phyloP scores from a whole-genome alignment of 2,329 filamentous ascomycete genomes.

The Acarospora socialis region DNA sequence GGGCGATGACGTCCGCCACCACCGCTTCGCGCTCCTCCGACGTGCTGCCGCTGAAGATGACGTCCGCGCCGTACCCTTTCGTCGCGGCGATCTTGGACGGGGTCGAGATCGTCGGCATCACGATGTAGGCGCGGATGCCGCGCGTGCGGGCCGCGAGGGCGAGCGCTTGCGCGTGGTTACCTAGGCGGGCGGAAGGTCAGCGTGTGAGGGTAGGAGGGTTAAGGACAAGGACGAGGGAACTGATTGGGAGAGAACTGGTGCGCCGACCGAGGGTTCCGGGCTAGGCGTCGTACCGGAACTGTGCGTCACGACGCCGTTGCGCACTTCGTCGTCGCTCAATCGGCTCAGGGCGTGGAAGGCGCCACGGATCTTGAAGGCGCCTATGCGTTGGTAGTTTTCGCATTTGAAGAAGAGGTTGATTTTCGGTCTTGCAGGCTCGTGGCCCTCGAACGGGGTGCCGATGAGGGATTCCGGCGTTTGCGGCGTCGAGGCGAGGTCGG shows the following conservation, averaged over 20 bases:
- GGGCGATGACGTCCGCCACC: slow-evolving; percentile 50
- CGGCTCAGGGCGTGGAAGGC: slow-evolving; percentile 74
- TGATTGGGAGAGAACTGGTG: not conserved
- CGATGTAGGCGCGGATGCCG: slow-evolving; percentile 65
- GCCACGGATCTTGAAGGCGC: slow-evolving; percentile 84
- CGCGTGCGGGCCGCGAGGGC: slow-evolving; percentile 66
- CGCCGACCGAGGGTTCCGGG: slow-evolving; percentile 2
- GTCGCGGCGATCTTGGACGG: slow-evolving; percentile 82
- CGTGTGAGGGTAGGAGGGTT: not conserved
- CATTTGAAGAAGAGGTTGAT: slow-evolving; percentile 77
- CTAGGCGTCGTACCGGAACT: slow-evolving; percentile 70
- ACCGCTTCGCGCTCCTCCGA: slow-evolving; percentile 67
- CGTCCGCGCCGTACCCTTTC: slow-evolving; percentile 56
- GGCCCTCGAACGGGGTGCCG: slow-evolving; percentile 43
- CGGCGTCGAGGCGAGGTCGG: slow-evolving; percentile 57
- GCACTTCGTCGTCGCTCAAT: slow-evolving; percentile 49
- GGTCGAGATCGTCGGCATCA: slow-evolving; percentile 80
- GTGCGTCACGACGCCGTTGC: slow-evolving; percentile 70
- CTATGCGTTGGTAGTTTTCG: slow-evolving; percentile 81
- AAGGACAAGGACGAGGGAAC: slow-evolving; percentile 5
- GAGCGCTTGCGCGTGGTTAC: slow-evolving; percentile 90
- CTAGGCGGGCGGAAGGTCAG: slow-evolving; percentile 32
- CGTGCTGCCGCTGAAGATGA: slow-evolving; percentile 74
- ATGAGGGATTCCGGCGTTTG: slow-evolving; percentile 39
- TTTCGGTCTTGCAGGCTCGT: slow-evolving; percentile 33